Conservation (phyloP, 495 filamentous ascomycete species). For the Penicillium riverlandense region DNA sequence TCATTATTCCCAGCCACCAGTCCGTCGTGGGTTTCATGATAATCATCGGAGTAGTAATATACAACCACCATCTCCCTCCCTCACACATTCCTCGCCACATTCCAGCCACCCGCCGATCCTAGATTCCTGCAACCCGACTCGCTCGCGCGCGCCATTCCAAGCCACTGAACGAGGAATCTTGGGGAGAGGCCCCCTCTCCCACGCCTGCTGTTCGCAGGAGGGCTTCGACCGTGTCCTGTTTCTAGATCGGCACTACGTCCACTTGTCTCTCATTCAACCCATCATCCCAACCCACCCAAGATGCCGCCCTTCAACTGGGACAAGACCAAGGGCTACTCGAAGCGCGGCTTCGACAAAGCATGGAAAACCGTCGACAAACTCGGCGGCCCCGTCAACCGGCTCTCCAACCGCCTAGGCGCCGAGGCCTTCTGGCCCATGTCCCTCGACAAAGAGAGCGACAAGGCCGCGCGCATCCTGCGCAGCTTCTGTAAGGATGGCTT, state of each 20-base stretch:
- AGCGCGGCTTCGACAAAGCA: slow-evolving; percentile 51
- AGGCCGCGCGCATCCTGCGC: slow-evolving; percentile 71
- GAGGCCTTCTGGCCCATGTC: slow-evolving; percentile 80
- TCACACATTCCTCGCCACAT: slow-evolving; percentile 10
- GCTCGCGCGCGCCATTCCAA: slow-evolving; percentile 10
- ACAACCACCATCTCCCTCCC: too few species aligned
- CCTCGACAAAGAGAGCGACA: slow-evolving; percentile 74
- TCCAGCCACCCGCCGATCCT: slow-evolving; percentile 12
- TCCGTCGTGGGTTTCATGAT: too few species aligned
- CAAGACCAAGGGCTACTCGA: slow-evolving; percentile 36
- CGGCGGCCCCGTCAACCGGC: slow-evolving; percentile 63
- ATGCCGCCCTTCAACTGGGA: slow-evolving; percentile 32
- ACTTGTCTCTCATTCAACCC: too few species aligned
- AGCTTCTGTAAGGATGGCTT: slow-evolving; percentile 75
- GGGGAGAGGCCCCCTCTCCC: not conserved
- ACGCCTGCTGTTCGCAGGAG: slow-evolving; percentile 14
- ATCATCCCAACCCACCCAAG: too few species aligned
- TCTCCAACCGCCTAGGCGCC: slow-evolving; percentile 65
- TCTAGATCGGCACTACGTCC: slow-evolving; percentile 5
- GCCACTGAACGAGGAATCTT: slow-evolving; percentile 9
- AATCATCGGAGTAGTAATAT: too few species aligned
- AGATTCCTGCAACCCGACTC: slow-evolving; percentile 5
- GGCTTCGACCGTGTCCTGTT: slow-evolving; percentile 3
- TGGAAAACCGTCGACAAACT: slow-evolving; percentile 46
- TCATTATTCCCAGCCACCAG: too few species aligned